phyloP scores from a whole-genome alignment of 805 yeast genomes.

The Candida sithepensis region DNA sequence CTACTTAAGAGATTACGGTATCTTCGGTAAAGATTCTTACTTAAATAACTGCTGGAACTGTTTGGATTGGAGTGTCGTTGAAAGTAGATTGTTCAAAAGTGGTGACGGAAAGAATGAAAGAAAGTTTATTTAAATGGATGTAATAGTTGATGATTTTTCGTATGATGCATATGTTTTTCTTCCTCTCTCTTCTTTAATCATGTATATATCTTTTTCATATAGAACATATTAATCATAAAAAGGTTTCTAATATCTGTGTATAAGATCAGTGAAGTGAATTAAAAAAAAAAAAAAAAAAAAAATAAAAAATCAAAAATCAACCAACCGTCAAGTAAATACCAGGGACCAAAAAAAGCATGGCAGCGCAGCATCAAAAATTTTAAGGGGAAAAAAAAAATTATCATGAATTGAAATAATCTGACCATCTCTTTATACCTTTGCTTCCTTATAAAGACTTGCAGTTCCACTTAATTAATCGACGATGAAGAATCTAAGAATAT shows the following conservation, averaged over 20 bases:
- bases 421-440: too few species aligned
- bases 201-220: neutral
- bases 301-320: too few species aligned
- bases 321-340: too few species aligned
- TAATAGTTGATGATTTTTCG: neutral
- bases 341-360: too few species aligned
- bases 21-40: constrained; percentile 69
- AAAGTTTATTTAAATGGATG: neutral
- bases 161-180: neutral
- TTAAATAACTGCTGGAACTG: constrained; percentile 72
- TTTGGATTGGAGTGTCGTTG: constrained; percentile 79
- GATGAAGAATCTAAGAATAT: constrained; percentile 32
- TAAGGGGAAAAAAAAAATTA: too few species aligned
- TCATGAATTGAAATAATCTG: too few species aligned
- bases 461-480: too few species aligned
- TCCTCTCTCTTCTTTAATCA: neutral
- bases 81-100: constrained; percentile 36
- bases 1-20: constrained; percentile 73
- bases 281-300: too few species aligned
- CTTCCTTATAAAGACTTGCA: too few species aligned
- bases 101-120: constrained; percentile 5
- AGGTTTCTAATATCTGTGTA: too few species aligned
- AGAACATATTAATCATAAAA: neutral
- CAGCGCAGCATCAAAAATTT: too few species aligned
- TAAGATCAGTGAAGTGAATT: neutral